phyloP scores from a whole-genome alignment of 2,329 filamentous ascomycete species.

The Cordyceps cateniannulata region DNA sequence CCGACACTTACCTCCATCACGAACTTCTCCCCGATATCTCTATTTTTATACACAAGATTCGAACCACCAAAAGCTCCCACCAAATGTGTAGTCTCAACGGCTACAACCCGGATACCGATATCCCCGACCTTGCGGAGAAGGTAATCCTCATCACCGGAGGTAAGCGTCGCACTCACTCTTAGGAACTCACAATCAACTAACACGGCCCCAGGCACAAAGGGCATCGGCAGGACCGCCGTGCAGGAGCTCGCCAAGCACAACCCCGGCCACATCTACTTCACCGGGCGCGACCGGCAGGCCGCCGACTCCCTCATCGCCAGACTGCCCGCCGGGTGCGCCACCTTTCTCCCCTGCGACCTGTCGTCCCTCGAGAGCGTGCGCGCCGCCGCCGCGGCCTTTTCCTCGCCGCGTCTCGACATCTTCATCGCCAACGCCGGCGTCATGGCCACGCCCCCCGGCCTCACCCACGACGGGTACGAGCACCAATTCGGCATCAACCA shows the following conservation, averaged over 20 bases:
- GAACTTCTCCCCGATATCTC: too few species aligned
- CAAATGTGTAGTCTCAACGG: constrained; percentile 11
- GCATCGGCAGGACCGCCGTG: constrained; percentile 23
- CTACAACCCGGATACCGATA: constrained; percentile 35
- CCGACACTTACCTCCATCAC: too few species aligned
- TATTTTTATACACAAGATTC: too few species aligned
- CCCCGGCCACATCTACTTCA: constrained; percentile 48
- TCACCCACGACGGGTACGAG: constrained; percentile 29
- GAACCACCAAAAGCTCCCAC: too few species aligned
- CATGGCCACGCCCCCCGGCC: constrained; percentile 21
- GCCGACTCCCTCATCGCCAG: constrained; percentile 37
- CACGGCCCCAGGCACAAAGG: constrained; percentile 27
- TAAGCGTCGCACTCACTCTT: too few species aligned
- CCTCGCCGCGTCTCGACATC: constrained; percentile 33
- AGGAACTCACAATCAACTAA: background rate
- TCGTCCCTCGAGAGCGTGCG: constrained; percentile 42
- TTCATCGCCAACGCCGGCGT: constrained; percentile 34
- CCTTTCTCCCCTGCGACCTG: constrained; percentile 40
- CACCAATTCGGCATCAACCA: constrained; percentile 31
- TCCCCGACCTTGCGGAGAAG: constrained; percentile 39
- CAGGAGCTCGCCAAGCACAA: constrained; percentile 30
- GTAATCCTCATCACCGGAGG: constrained; percentile 46
- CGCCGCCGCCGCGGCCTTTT: constrained; percentile 35
- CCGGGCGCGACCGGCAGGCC: constrained; percentile 39
- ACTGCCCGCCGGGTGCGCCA: constrained; percentile 13